A percentile compares a stretch with the other conserved stretches of the same genome.
Conservation (phyloP, 768 basidiomycete genomes). For the Macrolepiota fuliginosa region DNA sequence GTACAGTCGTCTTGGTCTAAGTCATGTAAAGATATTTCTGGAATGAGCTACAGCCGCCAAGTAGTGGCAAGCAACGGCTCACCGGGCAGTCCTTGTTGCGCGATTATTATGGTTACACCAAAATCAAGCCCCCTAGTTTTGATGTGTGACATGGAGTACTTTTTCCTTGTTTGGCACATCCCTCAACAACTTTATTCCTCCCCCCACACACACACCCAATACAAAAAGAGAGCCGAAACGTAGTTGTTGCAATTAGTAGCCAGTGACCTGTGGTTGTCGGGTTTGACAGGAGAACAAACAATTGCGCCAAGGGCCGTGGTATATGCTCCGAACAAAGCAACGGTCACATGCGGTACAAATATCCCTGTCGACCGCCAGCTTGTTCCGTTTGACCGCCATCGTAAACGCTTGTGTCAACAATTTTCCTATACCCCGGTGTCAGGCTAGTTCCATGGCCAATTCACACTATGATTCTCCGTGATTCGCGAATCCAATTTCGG, state of each 20-base stretch:
- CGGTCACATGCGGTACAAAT: not conserved
- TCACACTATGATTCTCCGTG: constrained; percentile 1
- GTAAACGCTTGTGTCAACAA: not conserved
- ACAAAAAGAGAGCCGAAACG: no score
- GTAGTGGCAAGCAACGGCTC: no score
- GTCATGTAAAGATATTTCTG: no score
- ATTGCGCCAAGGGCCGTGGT: not conserved
- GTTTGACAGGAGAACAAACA: not conserved
- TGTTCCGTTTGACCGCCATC: not conserved
- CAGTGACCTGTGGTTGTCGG: not conserved
- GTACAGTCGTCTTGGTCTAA: not conserved
- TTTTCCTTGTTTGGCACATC: not conserved
- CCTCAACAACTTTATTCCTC: not conserved
- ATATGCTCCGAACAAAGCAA: not conserved
- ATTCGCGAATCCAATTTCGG: constrained; percentile 4
- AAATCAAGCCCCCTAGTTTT: not conserved
- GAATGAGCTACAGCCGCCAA: no score
- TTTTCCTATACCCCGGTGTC: not conserved
- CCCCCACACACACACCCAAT: no score
- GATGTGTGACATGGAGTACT: not conserved
- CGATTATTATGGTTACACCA: no score
- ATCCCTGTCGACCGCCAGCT: not conserved
- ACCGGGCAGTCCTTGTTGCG: no score
- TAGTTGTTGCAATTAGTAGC: no score
- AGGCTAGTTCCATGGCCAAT: not conserved